Conservation (phyloP, 192 early-diverging fungal genomes). For the Paraglomus occultum region DNA sequence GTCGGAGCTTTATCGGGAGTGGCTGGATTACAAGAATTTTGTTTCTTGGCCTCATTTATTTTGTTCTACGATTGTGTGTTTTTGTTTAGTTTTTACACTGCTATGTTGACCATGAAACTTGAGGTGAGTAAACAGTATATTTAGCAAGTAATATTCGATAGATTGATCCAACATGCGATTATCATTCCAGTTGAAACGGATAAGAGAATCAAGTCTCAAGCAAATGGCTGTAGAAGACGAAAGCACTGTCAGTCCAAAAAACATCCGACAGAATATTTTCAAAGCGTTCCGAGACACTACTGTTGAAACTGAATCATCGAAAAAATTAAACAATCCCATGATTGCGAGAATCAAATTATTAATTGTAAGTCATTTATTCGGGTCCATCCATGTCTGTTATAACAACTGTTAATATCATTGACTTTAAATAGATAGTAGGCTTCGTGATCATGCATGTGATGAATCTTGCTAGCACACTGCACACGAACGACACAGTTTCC, state of each 20-base stretch:
- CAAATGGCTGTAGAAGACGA: slow-evolving; percentile 18
- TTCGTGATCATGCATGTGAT: slow-evolving; percentile 65
- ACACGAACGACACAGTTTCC: slow-evolving; percentile 14
- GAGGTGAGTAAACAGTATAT: slow-evolving; percentile 55
- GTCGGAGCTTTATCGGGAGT: slow-evolving; percentile 76
- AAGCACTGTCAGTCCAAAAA: slow-evolving; percentile 45
- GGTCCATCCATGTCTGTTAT: not conserved
- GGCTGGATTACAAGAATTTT: slow-evolving; percentile 76
- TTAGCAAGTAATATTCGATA: not conserved
- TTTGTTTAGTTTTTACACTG: slow-evolving; percentile 83
- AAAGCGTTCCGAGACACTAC: slow-evolving; percentile 60
- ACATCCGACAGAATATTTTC: slow-evolving; percentile 55
- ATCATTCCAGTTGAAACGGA: slow-evolving; percentile 41
- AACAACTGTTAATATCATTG: not conserved
- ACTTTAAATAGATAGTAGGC: slow-evolving; percentile 46
- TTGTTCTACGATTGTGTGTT: slow-evolving; percentile 78
- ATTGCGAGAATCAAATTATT: slow-evolving; percentile 59
- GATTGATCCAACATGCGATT: not conserved
- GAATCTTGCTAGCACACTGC: slow-evolving; percentile 58
- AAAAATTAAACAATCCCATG: slow-evolving; percentile 50
- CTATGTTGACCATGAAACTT: slow-evolving; percentile 84
- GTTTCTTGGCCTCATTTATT: slow-evolving; percentile 75
- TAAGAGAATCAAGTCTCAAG: slow-evolving; percentile 36
- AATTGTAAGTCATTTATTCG: slow-evolving; percentile 33
- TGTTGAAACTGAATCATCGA: slow-evolving; percentile 31